Evolutionary conservation across 148 eudicot genomes (phyloP).

Genomic region (Amaranthus hypochondriacus): DNA sequence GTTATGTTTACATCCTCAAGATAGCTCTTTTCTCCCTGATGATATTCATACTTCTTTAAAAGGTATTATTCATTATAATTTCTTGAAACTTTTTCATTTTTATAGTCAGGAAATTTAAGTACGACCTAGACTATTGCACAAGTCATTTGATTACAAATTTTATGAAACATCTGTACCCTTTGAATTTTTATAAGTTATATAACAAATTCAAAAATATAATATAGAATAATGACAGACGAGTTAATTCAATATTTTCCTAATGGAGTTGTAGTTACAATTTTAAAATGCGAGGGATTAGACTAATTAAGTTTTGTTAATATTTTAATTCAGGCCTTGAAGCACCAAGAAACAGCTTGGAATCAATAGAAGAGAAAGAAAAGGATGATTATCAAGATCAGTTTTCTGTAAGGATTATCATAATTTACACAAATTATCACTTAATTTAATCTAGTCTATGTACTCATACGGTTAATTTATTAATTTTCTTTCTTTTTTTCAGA

Average conservation of each 20-base stretch:
- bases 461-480: neutral
- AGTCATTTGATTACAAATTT: no score
- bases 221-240: no score
- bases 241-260: no score
- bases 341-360: constrained; percentile 71
- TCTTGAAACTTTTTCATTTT: no score
- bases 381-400: constrained; percentile 15
- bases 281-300: no score
- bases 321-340: constrained; percentile 48
- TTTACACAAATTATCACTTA: neutral
- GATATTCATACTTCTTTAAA: constrained; percentile 27
- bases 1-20: constrained; percentile 34
- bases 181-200: no score
- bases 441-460: no score
- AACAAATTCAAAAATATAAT: no score
- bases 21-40: constrained; percentile 23
- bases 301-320: neutral
- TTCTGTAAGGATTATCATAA: constrained; percentile 31
- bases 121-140: no score
- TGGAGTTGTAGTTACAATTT: no score
- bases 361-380: constrained; percentile 26
- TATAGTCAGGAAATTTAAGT: no score
- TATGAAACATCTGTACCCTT: no score
- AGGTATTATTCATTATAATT: constrained; percentile 30
- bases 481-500: neutral